Evolutionary conservation across 2,329 filamentous ascomycete species (phyloP), one percentile per base, ranked within the genome.

Genomic region (Cytospora piceicola): DNA sequence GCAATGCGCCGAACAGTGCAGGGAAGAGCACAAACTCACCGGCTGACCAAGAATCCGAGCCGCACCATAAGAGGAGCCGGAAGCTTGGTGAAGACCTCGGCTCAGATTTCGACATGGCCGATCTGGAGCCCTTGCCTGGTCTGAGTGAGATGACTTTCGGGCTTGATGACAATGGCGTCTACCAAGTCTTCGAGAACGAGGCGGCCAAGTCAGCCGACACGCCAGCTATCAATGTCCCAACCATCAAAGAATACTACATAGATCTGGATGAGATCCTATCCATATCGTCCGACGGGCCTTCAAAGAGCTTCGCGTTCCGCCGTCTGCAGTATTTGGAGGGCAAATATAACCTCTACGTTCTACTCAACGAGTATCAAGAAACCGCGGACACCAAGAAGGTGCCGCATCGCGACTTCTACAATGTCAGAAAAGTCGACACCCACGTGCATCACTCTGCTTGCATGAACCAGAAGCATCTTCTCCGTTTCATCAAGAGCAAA

Each of bases 401-500:
- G 63, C 95, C 95, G 3, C 95, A 99, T 78, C 89, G 95, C 81
- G 95, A 99, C 78, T 99, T 99, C 75, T 99, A 99, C 82, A 99
- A 99, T 75, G 95, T 99, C 58, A 87, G 95, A 75, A 99, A 99
- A 77, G 95, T 99, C 59, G 95, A 99, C 75, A 99, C 95, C 11
- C 95, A 99, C 83, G 95, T 99, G 72, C 95, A 99, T 76, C 95
- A 99, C 77, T 99, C 95, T 20, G 95, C 95, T 29, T 99, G 95
- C 77, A 99, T 99, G 95, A 99, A 99, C 75, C 95, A 99, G 78
- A 99, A 99, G 79, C 95, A 99, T 84, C 81, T 99, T 65, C 82
- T 99, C 67, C 92, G 95, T 63, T 99, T 99, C 79, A 99, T 99
- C 82, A 99, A 99, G 80, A 97, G 93, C 79, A 99, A 99, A 80